A percentile compares a stretch with the other conserved stretches of the same genome.
These are phyloP conservation scores for Poteriospumella lacustris DNA, from an alignment of 108 stramenopile species.

Conservation along the genomic window DNA sequence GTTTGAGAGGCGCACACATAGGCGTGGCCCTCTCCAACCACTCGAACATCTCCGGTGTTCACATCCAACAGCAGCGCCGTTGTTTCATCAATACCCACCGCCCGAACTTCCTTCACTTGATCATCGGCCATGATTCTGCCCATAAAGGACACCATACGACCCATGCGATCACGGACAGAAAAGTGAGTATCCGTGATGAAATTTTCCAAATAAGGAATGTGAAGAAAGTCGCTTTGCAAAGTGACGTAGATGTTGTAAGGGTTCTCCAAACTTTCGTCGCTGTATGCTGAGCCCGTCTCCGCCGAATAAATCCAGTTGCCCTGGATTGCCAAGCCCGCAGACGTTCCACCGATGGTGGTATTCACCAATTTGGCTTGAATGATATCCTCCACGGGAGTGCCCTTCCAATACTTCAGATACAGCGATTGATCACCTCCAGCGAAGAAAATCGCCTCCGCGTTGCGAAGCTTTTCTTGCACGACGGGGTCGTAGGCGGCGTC, in stretches of 20 bases:
- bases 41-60: not conserved
- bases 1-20: not conserved
- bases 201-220: slow-evolving; percentile 11
- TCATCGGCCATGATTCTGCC: slow-evolving; percentile 12
- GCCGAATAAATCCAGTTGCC: slow-evolving; percentile 25
- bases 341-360: slow-evolving; percentile 14
- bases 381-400: not conserved
- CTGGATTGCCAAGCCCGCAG: slow-evolving; percentile 25
- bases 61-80: slow-evolving; percentile 24
- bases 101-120: not conserved
- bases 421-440: slow-evolving; percentile 16
- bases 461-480: not conserved
- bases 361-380: not conserved
- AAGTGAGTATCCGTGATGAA: slow-evolving; percentile 30
- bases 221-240: not conserved
- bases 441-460: slow-evolving; percentile 25
- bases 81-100: not conserved
- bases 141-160: slow-evolving; percentile 4
- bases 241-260: slow-evolving; percentile 15
- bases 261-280: slow-evolving; percentile 4
- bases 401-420: slow-evolving; percentile 12
- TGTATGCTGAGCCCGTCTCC: not conserved
- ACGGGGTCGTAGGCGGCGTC: not conserved
- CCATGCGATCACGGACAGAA: slow-evolving; percentile 10
- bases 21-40: not conserved